Base-by-base conservation (phyloP, 179 eudicot genomes). In the Amaranthus tricolor region DNA sequence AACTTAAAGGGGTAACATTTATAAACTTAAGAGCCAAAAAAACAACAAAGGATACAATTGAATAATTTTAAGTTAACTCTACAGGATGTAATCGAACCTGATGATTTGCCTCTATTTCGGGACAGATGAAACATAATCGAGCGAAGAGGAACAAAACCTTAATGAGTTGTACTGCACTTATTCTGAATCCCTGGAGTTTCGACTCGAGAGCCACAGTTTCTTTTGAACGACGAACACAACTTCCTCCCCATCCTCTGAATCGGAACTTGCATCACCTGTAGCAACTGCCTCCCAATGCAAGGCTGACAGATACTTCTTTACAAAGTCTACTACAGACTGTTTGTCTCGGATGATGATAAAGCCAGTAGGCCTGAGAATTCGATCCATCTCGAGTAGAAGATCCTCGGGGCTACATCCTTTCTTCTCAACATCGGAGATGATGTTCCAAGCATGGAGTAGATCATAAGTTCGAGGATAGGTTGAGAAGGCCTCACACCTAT, bases 401-500 rank as follows among this genome's bases (percentile, higher is more conserved):
- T 95, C 99, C 78, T 86, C 97, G 2, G 82, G 91, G 78, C 99
- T 90, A 70, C 99, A 95, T 45, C 99, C 97, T 80, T 88, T 95
- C 84, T 78, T 88, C 82, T 88, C 93, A 6, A 93, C 79, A 80
- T 95, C 99, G 0, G 97, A 87, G 77, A 95, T 83, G 40, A 93
- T 83, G 14, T 87, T 93, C 97, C 95, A 90, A 16, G 99, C 99
- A 74, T 95, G 99, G 79, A 95, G 95, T 58, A 95, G 91, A 83
- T 95, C 99, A 43, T 95, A 95, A 6, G 99, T 95, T 64, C 99
- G 86, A 47, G 99, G 99, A 76, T 95, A 95, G 16, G 98, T 95
- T 61, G 99, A 95, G 96, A 81, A 95, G 68, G 98, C 91, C 76
- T 95, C 99, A 80, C 99, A 95, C 99, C 99, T 95, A 77, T 68